Conservation (phyloP, 2,329 filamentous ascomycete species). For the Sporothrix globosa region DNA sequence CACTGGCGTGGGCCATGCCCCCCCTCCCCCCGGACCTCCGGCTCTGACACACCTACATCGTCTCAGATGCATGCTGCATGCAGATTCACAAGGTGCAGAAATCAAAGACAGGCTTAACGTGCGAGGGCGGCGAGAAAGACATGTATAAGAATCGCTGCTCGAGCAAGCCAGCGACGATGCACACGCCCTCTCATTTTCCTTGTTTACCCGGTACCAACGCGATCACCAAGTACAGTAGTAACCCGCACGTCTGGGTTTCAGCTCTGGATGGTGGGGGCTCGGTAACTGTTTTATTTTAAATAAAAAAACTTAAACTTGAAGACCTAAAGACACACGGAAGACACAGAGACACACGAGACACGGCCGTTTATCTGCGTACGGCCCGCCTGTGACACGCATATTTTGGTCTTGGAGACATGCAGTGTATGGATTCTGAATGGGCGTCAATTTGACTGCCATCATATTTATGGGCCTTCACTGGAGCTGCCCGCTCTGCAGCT, state of each 20-base stretch:
- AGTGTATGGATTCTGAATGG: background rate
- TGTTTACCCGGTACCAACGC: background rate
- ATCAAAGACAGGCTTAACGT: background rate
- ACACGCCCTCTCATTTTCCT: background rate
- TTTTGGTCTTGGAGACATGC: background rate
- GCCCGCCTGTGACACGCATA: background rate
- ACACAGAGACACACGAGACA: background rate
- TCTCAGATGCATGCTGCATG: background rate
- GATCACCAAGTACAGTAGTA: background rate
- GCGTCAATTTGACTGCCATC: background rate
- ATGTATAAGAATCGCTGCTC: background rate
- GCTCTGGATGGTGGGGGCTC: background rate
- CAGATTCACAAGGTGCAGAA: background rate
- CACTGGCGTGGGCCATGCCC: background rate
- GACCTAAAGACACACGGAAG: background rate
- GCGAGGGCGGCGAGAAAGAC: background rate
- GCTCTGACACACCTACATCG: conserved; percentile 1
- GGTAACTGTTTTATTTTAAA: too few species aligned
- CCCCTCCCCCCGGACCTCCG: conserved; percentile 25
- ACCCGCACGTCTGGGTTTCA: conserved; percentile 2
- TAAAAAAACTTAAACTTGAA: background rate
- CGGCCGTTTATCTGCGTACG: conserved; percentile 11
- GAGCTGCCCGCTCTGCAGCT: background rate
- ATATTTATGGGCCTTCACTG: background rate
- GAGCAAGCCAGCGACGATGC: background rate